A percentile compares a stretch with the other conserved stretches of the same genome.
Conservation (phyloP, 495 filamentous ascomycete genomes). For the Pyronema omphalodes region DNA sequence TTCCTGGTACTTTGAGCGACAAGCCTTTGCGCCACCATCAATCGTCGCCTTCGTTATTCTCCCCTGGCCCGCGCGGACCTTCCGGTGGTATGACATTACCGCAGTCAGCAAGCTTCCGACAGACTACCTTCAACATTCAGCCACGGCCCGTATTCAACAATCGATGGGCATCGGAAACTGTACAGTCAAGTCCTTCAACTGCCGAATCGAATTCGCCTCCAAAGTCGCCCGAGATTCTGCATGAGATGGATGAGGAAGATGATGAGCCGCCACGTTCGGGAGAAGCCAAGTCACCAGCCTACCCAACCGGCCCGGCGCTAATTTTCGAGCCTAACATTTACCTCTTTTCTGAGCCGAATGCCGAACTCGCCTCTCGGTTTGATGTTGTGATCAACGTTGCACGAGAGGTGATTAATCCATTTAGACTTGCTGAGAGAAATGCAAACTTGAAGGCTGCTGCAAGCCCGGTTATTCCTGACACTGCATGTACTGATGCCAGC, state of each 20-base stretch:
- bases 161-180: not conserved
- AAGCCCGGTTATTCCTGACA: conserved; percentile 34
- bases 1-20: conserved; percentile 33
- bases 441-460: conserved; percentile 21
- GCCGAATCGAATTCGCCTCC: conserved; percentile 22
- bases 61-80: conserved; percentile 41
- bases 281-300: conserved; percentile 76
- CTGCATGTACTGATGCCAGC: conserved; percentile 47
- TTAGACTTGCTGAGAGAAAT: conserved; percentile 32
- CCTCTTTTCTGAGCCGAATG: conserved; percentile 76
- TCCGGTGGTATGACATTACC: conserved; percentile 48
- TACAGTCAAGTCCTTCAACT: conserved; percentile 14
- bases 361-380: conserved; percentile 65
- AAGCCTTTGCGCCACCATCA: conserved; percentile 44
- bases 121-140: conserved; percentile 18
- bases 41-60: conserved; percentile 47
- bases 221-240: conserved; percentile 18
- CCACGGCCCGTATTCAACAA: conserved; percentile 11
- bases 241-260: conserved; percentile 45
- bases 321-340: conserved; percentile 90
- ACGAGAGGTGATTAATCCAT: conserved; percentile 82
- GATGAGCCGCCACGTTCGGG: conserved; percentile 53
- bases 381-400: conserved; percentile 93
- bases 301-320: conserved; percentile 77
- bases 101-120: conserved; percentile 25